A percentile compares a stretch with the other conserved stretches of the same genome.
Evolutionary conservation across 2,329 filamentous ascomycete species (phyloP).

Genomic region (Cadophora malorum): DNA sequence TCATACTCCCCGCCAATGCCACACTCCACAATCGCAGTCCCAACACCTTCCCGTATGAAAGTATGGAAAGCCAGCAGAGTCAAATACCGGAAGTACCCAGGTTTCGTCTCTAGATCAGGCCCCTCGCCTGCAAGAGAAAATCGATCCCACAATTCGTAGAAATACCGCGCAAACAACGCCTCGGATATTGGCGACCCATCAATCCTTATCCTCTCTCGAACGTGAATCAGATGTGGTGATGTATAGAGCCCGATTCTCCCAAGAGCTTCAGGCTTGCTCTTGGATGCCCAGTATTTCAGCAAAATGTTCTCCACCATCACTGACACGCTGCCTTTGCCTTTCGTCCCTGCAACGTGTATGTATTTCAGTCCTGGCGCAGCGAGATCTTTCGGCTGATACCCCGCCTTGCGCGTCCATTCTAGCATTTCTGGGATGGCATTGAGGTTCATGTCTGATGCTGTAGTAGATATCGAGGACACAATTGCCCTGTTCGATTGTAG

Average conservation of each 20-base stretch:
- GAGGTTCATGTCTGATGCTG: slow-evolving; percentile 35
- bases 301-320: slow-evolving; percentile 72
- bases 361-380: slow-evolving; percentile 42
- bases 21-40: slow-evolving; percentile 85
- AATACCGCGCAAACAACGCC: slow-evolving; percentile 65
- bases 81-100: slow-evolving; percentile 90
- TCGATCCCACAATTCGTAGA: slow-evolving; percentile 70
- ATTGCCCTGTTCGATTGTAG: slow-evolving; percentile 42
- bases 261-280: slow-evolving; percentile 25
- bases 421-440: slow-evolving; percentile 46
- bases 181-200: slow-evolving; percentile 64
- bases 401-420: slow-evolving; percentile 42
- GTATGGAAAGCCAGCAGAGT: slow-evolving; percentile 88
- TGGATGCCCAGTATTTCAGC: slow-evolving; percentile 51
- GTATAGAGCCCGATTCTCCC: slow-evolving; percentile 66
- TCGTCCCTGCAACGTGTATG: slow-evolving; percentile 22
- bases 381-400: slow-evolving; percentile 38
- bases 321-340: slow-evolving; percentile 64
- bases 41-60: slow-evolving; percentile 77
- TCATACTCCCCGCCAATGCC: slow-evolving; percentile 95
- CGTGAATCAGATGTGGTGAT: slow-evolving; percentile 71
- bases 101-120: slow-evolving; percentile 58
- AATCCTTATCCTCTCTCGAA: slow-evolving; percentile 72
- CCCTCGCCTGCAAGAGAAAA: slow-evolving; percentile 47
- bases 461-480: slow-evolving; percentile 29